phyloP scores from a whole-genome alignment of 345 rosid species.

The Linum trigynum region DNA sequence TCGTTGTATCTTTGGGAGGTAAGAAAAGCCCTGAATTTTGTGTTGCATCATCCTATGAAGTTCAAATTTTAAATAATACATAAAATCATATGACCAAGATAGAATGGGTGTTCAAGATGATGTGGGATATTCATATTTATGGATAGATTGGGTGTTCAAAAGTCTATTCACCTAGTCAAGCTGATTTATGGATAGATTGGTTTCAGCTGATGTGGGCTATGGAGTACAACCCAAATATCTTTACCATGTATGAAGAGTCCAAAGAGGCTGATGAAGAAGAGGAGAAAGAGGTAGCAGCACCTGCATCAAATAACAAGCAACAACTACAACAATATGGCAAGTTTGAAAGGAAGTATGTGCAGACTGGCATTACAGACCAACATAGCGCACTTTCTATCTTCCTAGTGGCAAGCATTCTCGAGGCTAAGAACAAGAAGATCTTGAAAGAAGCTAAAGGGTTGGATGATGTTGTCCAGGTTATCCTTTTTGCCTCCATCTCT shows the following conservation, averaged over 20 bases:
- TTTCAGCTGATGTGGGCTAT: conserved; percentile 94
- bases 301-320: conserved; percentile 33
- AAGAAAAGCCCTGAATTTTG: conserved; percentile 17
- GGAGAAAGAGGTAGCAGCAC: conserved; percentile 7
- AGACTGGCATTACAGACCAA: conserved; percentile 41
- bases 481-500: conserved; percentile 8
- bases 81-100: too few species aligned
- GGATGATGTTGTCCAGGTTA: conserved; percentile 82
- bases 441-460: conserved; percentile 79
- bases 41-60: background rate
- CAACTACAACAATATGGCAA: conserved; percentile 71
- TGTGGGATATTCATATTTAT: too few species aligned
- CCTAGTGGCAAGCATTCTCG: conserved; percentile 82
- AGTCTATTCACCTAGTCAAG: background rate
- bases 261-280: conserved; percentile 11
- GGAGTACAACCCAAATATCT: conserved; percentile 90
- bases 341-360: conserved; percentile 54
- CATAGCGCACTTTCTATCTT: conserved; percentile 59
- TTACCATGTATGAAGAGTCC: conserved; percentile 46
- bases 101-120: background rate
- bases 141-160: too few species aligned
- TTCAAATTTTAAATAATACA: too few species aligned
- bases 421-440: conserved; percentile 75
- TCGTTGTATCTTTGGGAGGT: conserved; percentile 96
- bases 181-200: conserved; percentile 22